Percentiles rank a stretch among this genome's conserved stretches.
Evolutionary conservation across 768 basidiomycete genomes (phyloP).

Genomic region (Lactifluus hygrophoroides): DNA sequence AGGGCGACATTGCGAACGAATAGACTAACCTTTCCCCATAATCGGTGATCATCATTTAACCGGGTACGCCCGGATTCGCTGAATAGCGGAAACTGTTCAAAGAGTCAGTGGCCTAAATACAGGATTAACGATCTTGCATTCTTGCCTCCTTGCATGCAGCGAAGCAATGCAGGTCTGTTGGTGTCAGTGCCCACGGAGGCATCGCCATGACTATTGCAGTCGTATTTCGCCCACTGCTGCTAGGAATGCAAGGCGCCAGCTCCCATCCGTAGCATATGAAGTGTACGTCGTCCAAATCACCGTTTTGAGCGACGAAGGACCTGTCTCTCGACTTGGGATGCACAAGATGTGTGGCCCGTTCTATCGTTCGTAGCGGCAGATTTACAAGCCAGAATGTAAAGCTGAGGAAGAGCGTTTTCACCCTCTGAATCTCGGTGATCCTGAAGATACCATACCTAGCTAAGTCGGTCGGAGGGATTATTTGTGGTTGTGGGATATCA

Average conservation of each 20-base stretch:
- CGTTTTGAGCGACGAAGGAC: conserved; percentile 10
- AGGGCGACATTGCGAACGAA: not conserved
- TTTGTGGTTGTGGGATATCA: conserved; percentile 13
- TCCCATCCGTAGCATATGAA: conserved; percentile 15
- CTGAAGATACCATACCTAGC: conserved; percentile 1
- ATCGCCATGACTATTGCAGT: conserved; percentile 14
- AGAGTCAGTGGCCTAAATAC: not conserved
- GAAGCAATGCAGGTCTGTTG: conserved; percentile 11
- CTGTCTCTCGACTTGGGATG: conserved; percentile 4
- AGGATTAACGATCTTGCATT: not conserved
- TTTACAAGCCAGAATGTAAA: conserved; percentile 14
- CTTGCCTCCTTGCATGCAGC: conserved; percentile 15
- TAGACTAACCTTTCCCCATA: conserved; percentile 18
- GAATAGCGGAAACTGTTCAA: conserved; percentile 12
- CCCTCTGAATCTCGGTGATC: not conserved
- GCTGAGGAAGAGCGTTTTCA: not conserved
- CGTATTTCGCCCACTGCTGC: conserved; percentile 2
- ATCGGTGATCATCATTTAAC: conserved; percentile 10
- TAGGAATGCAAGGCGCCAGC: not conserved
- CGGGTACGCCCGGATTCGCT: not conserved
- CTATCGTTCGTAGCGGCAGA: conserved; percentile 13
- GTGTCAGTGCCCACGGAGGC: conserved; percentile 19
- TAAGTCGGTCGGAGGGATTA: conserved; percentile 9
- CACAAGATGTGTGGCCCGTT: conserved; percentile 16
- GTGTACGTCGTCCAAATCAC: conserved; percentile 11